Base-by-base conservation (phyloP, 2,329 filamentous ascomycete genomes). In the Penicillium griseofulvum region DNA sequence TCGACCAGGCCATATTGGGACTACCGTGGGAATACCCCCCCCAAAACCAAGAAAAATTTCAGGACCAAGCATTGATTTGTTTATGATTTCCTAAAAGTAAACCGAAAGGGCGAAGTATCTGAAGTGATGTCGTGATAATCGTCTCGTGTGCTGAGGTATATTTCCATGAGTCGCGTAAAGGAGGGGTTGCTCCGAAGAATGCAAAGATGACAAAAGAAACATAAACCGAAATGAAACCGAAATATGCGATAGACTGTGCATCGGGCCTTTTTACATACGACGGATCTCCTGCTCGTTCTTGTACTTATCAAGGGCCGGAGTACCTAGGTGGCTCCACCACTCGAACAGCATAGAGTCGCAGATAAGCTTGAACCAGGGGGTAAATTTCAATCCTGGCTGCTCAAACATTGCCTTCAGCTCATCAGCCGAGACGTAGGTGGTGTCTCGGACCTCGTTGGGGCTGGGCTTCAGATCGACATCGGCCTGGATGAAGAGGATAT, bases 291-390 rank as follows among this genome's bases (percentile, higher is more conserved):
- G 85, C 80, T 97, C 92, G 71, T 91, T 87, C 76, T 85, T 83
- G 77, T 93, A 96, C 77, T 90, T 88, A 57, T 95, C 89, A 64
- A 97, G 80, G 10, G 89, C 89, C 24, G 83, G 79, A 65, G 94
- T 72, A 43, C 73, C 87, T 54, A 97, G 83, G 76, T 89, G 86
- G 70, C 87, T 81, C 94, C 94, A 99, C 94, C 94, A 99, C 75
- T 97, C 88, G 68, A 96, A 99, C 39, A 99, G 84, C 90, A 97
- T 92, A 46, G 90, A 91, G 74, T 97, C 83, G 82, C 94, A 99
- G 70, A 99, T 97, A 65, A 99, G 87, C 82, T 96, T 96, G 81
- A 99, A 99, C 94, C 94, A 99, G 1, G 94, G 94, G 0, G 94
- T 99, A 75, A 97, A 97, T 68, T 87, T 89, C 66, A 96, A 81